Base-by-base conservation (phyloP, 345 rosid species). In the Eucalyptus pumila region DNA sequence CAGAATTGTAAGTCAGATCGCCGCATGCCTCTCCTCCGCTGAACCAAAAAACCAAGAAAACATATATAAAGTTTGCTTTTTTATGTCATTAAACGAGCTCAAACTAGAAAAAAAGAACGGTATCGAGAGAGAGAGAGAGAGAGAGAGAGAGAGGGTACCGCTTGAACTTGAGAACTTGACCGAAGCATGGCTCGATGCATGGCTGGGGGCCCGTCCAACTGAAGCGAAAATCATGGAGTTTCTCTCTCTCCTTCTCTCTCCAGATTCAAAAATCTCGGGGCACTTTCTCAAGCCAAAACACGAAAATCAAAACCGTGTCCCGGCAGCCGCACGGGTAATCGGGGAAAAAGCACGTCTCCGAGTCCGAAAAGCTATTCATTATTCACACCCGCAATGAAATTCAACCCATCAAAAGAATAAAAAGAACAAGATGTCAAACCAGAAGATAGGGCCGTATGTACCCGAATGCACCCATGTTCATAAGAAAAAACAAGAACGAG, bases 291-390 rank as follows among this genome's bases (percentile, higher is more conserved):
- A 21, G 2, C 47, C 85, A 76, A 37, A 76, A 76, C 85, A 76
- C 85, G 85, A 76, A 76, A 76, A 76, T 21, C 47, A 76, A 76
- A 76, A 76, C 85, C 85, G 85, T 21, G 85, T 76, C 88, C 92
- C 91, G 92, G 93, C 90, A 90, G 91, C 37, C 58, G 69, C 86
- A 88, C 90, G 89, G 88, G 87, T 88, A 90, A 93, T 80, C 89
- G 85, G 90, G 91, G 89, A 90, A 91, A 92, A 91, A 91, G 89
- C 17, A 76, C 65, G 85, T 72, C 88, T 60, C 89, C 47, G 69
- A 69, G 87, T 88, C 89, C 90, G 90, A 91, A 88, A 87, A 88
- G 51, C 85, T 89, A 86, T 58, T 89, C 90, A 87, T 89, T 85
- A 87, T 40, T 80, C 9, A 76, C 24, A 76, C 85, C 42, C 30